phyloP scores from a whole-genome alignment of 331 rosid species.

The Telfairia occidentalis region DNA sequence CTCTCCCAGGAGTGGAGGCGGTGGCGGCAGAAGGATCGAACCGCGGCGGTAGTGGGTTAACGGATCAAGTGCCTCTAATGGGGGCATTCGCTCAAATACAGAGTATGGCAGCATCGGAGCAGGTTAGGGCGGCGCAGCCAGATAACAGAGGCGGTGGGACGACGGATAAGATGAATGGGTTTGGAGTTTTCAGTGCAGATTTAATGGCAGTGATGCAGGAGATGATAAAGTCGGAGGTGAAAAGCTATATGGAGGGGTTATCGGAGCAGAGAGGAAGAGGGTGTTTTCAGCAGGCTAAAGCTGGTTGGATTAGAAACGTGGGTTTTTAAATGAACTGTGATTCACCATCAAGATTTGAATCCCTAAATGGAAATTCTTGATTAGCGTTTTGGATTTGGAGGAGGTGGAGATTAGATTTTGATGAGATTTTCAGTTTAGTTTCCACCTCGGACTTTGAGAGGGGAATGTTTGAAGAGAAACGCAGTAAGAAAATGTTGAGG shows the following conservation, averaged over 20 bases:
- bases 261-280: conserved; percentile 33
- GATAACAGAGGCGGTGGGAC: conserved; percentile 5
- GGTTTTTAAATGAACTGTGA: conserved; percentile 41
- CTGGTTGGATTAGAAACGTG: conserved; percentile 42
- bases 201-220: conserved; percentile 79
- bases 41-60: conserved; percentile 7
- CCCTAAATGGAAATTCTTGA: not conserved
- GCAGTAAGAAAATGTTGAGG: not conserved
- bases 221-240: conserved; percentile 78
- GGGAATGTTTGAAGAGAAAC: not conserved
- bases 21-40: conserved; percentile 24
- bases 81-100: conserved; percentile 16
- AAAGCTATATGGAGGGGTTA: conserved; percentile 66
- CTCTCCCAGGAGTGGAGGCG: conserved; percentile 62
- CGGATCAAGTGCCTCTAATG: conserved; percentile 8
- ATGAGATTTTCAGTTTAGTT: not conserved
- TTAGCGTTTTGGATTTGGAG: conserved; percentile 37
- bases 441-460: not conserved
- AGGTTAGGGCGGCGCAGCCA: not conserved
- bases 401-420: not conserved
- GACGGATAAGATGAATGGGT: conserved; percentile 6
- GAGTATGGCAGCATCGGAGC: not conserved
- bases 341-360: not conserved
- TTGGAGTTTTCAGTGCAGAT: conserved; percentile 33
- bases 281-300: conserved; percentile 20